These are phyloP conservation scores for Populus tremula DNA, from an alignment of 345 rosid genomes.

Conservation along the genomic window DNA sequence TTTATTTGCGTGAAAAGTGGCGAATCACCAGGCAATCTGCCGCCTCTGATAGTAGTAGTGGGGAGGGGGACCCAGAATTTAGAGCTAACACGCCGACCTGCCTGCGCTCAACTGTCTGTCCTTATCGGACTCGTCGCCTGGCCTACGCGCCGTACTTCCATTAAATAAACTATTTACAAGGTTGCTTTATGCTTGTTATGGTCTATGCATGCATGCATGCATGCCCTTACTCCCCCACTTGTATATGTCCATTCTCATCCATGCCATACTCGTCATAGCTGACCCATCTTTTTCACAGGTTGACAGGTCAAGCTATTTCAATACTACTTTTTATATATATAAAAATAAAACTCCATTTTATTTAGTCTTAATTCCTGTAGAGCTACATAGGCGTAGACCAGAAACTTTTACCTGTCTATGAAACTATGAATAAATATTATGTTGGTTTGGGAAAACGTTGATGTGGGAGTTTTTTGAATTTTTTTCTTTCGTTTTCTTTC, in stretches of 20 bases:
- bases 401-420: no score
- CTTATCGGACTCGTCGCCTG: conserved; percentile 12
- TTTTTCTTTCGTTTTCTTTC: no score
- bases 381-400: no score
- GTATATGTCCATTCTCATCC: neutral
- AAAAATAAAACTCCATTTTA: no score
- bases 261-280: neutral
- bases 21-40: conserved; percentile 6
- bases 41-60: neutral
- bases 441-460: no score
- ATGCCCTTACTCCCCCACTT: no score
- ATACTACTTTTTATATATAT: no score
- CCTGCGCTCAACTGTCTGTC: conserved; percentile 20
- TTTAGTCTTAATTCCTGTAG: no score
- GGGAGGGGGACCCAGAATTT: neutral
- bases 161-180: neutral
- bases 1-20: conserved; percentile 9
- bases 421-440: no score
- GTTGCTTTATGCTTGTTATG: neutral
- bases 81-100: neutral
- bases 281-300: neutral
- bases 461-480: no score
- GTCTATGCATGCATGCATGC: neutral
- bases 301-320: neutral
- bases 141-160: neutral